A percentile compares a stretch with the other conserved stretches of the same genome.
Conservation (phyloP, 116 monocot species). For the Zostera marina region DNA sequence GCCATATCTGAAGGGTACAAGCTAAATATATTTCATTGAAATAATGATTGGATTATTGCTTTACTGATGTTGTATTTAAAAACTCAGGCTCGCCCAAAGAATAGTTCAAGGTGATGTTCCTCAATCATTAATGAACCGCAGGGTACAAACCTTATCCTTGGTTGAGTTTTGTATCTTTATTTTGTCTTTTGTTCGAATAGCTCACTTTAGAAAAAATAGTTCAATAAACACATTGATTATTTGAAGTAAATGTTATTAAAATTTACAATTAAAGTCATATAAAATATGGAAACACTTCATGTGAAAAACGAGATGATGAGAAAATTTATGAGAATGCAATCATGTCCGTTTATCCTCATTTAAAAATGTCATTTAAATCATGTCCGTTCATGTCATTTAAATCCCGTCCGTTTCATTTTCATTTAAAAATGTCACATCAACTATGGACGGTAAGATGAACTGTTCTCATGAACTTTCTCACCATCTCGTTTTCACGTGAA, state of each 20-base stretch:
- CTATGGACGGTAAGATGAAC: too few relatives aligned
- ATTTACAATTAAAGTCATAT: too few relatives aligned
- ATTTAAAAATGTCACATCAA: too few relatives aligned
- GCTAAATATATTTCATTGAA: conserved; percentile 2
- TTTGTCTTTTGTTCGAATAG: background rate
- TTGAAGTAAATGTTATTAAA: background rate
- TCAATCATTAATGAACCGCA: conserved; percentile 92
- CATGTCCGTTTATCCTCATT: too few relatives aligned
- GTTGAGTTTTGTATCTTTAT: background rate
- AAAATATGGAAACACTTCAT: too few relatives aligned
- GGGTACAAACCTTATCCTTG: conserved; percentile 17
- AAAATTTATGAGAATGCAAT: too few relatives aligned
- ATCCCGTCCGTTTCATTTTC: too few relatives aligned
- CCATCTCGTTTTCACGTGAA: too few relatives aligned
- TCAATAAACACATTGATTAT: background rate
- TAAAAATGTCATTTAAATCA: too few relatives aligned
- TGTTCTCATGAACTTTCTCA: too few relatives aligned
- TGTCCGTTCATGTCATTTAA: too few relatives aligned
- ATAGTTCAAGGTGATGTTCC: conserved; percentile 98
- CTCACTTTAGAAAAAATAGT: background rate
- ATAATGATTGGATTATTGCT: background rate
- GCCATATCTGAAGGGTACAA: conserved; percentile 97
- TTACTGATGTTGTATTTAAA: conserved; percentile 2
- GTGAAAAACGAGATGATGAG: too few relatives aligned
- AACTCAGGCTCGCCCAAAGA: conserved; percentile 89